Evolutionary conservation across 495 filamentous ascomycete genomes (phyloP), one percentile per base, ranked within the genome.

Genomic region (Cercophora samala): DNA sequence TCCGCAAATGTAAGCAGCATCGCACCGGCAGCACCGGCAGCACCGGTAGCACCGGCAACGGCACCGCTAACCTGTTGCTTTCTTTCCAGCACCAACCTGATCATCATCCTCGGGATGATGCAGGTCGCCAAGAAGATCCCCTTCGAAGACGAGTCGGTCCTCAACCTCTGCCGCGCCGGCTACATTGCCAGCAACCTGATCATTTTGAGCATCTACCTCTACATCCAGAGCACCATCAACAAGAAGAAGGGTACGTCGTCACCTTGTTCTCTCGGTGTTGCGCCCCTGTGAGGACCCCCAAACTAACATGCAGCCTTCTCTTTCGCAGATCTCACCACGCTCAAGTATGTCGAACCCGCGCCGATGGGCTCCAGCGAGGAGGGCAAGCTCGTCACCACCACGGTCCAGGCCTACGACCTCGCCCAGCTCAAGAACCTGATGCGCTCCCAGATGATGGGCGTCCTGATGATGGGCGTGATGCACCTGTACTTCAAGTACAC

Each of bases 401-500:
- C 95, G 69, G 85, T 96, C 78, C 89, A 93, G 78, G 92, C 91
- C 69, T 98, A 99, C 84, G 95, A 99, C 77, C 80, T 88, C 71
- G 81, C 83, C 65, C 95, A 99, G 81, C 85, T 97, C 74, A 89
- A 89, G 81, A 84, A 84, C 70, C 82, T 91, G 70, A 90, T 90
- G 81, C 93, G 93, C 82, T 84, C 88, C 70, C 93, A 97, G 78
- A 80, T 96, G 69, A 97, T 96, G 90, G 95, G 95, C 61, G 84
- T 99, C 60, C 92, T 86, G 73, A 98, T 99, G 95, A 98, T 98
- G 95, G 87, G 80, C 68, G 89, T 97, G 75, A 98, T 99, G 95
- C 95, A 97, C 83, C 68, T 97, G 70, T 98, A 98, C 88, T 89
- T 99, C 83, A 91, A 97, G 80, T 98, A 97, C 90, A 97, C 93